These are phyloP conservation scores for Aureobasidium sp. DNA, from an alignment of 2,329 filamentous ascomycete genomes.

Conservation along the genomic window DNA sequence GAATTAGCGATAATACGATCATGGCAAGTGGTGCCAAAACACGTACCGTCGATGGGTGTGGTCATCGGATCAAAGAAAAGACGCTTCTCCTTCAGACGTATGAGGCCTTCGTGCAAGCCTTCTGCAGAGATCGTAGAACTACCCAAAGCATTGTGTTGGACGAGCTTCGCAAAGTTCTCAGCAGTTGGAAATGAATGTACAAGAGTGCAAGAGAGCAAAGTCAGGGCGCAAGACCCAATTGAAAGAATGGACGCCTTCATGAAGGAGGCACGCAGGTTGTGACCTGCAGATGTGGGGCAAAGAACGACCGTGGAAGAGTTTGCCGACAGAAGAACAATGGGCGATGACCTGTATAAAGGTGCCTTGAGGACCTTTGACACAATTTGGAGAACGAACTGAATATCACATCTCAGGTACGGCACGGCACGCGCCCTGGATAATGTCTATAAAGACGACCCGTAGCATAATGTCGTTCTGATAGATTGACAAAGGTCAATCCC, in stretches of 20 bases:
- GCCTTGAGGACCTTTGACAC: background rate
- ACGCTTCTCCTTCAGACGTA: background rate
- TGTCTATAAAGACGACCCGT: background rate
- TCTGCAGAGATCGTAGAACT: background rate
- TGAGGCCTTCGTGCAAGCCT: background rate
- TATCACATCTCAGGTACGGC: background rate
- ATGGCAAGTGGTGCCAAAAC: background rate
- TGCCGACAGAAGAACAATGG: background rate
- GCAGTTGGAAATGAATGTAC: slow-evolving; percentile 4
- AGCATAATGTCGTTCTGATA: too few relatives aligned
- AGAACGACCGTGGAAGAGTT: background rate
- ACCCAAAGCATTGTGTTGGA: background rate
- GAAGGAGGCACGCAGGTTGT: background rate
- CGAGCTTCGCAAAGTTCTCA: background rate
- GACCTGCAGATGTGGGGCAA: background rate
- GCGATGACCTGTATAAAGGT: background rate
- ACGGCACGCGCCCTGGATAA: background rate
- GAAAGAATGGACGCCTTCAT: slow-evolving; percentile 10
- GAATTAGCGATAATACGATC: background rate
- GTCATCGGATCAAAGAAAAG: slow-evolving; percentile 5
- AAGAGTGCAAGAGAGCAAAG: background rate
- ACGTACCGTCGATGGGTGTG: slow-evolving; percentile 2
- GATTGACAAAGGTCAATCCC: background rate
- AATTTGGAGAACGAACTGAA: background rate
- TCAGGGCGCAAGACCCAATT: background rate